Percentiles rank a stretch among this genome's conserved stretches.
phyloP scores from a whole-genome alignment of 2,329 filamentous ascomycete species.

The Penicillium aurantiogriseum region DNA sequence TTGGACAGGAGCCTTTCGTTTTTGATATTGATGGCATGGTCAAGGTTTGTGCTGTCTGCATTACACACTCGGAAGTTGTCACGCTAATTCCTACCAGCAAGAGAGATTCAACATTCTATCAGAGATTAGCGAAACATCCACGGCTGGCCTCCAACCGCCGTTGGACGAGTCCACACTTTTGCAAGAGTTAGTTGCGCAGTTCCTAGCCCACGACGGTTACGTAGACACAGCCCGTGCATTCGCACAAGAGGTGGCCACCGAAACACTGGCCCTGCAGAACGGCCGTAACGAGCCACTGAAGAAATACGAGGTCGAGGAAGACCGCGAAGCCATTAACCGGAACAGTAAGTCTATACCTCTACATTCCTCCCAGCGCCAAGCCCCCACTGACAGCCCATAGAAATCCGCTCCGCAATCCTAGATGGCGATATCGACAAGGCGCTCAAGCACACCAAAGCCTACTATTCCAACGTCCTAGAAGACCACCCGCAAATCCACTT shows the following conservation, averaged over 20 bases:
- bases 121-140: slow-evolving; percentile 60
- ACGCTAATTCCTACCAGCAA: slow-evolving; percentile 44
- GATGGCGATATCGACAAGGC: slow-evolving; percentile 91
- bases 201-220: slow-evolving; percentile 91
- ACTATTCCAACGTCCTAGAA: slow-evolving; percentile 76
- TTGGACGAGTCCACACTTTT: slow-evolving; percentile 74
- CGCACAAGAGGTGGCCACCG: slow-evolving; percentile 72
- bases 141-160: slow-evolving; percentile 61
- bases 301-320: slow-evolving; percentile 69
- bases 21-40: slow-evolving; percentile 90
- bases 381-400: slow-evolving; percentile 45
- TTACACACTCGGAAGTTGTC: background rate
- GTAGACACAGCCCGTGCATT: slow-evolving; percentile 90
- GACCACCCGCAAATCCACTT: slow-evolving; percentile 85
- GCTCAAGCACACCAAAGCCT: slow-evolving; percentile 73
- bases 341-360: slow-evolving; percentile 63
- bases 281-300: slow-evolving; percentile 53
- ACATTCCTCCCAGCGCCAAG: background rate
- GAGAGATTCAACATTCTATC: slow-evolving; percentile 60
- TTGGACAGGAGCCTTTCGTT: slow-evolving; percentile 71
- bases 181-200: slow-evolving; percentile 81
- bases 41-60: slow-evolving; percentile 54
- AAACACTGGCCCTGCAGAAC: slow-evolving; percentile 67
- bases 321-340: slow-evolving; percentile 80
- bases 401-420: slow-evolving; percentile 80